Evolutionary conservation across 805 yeast species (phyloP).

Genomic region (Saccharomyces kudriavzevii): DNA sequence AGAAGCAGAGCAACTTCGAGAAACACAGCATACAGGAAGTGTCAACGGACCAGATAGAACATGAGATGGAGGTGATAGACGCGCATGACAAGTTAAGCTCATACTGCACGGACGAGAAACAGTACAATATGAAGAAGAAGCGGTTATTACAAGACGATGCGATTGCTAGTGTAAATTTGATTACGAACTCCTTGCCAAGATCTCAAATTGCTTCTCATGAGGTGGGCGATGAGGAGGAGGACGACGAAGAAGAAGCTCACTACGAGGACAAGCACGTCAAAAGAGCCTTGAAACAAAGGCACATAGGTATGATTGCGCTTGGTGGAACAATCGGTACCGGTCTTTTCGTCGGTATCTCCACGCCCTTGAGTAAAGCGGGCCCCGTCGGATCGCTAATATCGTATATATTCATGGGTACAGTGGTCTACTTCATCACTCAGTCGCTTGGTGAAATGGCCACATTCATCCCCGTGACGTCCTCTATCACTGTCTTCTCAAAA

Average conservation of each 20-base stretch:
- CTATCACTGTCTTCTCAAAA: conserved; percentile 57
- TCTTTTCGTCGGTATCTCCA: conserved; percentile 54
- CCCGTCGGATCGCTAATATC: conserved; percentile 58
- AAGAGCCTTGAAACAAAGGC: conserved; percentile 53
- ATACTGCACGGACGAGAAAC: conserved; percentile 2
- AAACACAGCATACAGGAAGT: not conserved
- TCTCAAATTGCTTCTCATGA: conserved; percentile 2
- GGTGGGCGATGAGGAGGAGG: conserved; percentile 12
- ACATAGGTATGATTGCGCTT: conserved; percentile 61
- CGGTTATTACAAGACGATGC: not conserved
- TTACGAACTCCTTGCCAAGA: conserved; percentile 5
- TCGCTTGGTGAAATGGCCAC: conserved; percentile 71
- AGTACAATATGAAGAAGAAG: not conserved
- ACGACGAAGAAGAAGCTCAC: conserved; percentile 27
- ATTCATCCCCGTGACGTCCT: conserved; percentile 53
- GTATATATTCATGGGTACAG: conserved; percentile 52
- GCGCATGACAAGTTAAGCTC: not conserved
- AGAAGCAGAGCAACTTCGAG: not conserved
- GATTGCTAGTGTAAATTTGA: conserved; percentile 5
- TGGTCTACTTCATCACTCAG: conserved; percentile 56
- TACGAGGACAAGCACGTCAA: conserved; percentile 38
- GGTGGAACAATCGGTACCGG: conserved; percentile 75
- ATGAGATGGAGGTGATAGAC: conserved; percentile 1
- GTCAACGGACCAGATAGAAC: not conserved
- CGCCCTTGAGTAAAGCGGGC: conserved; percentile 48